Conservation (phyloP, 495 filamentous ascomycete species). For the Letharia columbiana region DNA sequence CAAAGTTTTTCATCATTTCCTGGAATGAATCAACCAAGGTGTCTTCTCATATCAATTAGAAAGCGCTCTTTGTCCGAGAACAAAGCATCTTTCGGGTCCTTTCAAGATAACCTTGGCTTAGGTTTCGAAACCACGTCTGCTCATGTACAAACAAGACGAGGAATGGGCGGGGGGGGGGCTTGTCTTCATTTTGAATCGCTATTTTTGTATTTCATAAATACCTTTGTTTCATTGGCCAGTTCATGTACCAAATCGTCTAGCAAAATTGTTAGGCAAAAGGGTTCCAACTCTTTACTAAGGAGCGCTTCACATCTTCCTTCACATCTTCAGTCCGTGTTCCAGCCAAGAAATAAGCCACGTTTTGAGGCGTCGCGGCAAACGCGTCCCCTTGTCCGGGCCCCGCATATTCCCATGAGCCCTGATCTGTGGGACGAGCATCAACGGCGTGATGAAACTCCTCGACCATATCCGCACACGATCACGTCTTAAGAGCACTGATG, state of each 20-base stretch:
- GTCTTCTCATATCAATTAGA: neutral
- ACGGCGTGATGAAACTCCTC: conserved; percentile 37
- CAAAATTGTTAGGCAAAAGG: too few relatives aligned
- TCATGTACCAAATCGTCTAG: neutral
- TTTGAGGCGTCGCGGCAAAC: conserved; percentile 6
- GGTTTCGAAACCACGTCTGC: neutral
- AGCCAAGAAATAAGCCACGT: neutral
- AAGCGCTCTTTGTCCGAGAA: neutral
- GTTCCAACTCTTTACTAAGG: too few relatives aligned
- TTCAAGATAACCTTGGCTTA: neutral
- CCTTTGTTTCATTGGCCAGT: neutral
- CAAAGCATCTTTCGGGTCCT: neutral
- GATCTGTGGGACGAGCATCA: neutral
- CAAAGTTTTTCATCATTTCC: neutral
- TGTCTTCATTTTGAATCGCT: neutral
- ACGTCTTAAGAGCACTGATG: conserved; percentile 28
- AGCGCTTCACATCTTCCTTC: neutral
- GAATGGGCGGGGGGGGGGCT: neutral
- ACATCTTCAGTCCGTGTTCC: neutral
- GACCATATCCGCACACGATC: conserved; percentile 36
- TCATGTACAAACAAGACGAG: neutral
- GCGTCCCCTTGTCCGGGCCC: neutral
- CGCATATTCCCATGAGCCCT: neutral
- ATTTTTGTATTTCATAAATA: neutral
- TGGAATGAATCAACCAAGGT: neutral